phyloP scores from a whole-genome alignment of 768 basidiomycete species.

The Trichaptum fuscoviolaceum region DNA sequence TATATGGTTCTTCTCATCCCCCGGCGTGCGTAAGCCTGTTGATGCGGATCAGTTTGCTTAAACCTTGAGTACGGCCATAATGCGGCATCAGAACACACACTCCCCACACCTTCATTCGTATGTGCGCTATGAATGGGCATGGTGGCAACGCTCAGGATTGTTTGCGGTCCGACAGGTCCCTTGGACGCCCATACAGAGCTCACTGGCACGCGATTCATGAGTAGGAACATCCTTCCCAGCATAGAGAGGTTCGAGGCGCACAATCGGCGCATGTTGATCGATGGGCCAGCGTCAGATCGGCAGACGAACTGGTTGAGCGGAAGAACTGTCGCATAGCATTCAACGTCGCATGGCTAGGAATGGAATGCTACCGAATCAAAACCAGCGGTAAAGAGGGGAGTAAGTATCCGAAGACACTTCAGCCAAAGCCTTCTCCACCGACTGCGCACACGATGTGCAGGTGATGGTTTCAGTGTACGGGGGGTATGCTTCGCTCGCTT shows the following conservation, averaged over 20 bases:
- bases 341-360: not conserved
- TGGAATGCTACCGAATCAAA: not conserved
- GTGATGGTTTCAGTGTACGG: not conserved
- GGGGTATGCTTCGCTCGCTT: not conserved
- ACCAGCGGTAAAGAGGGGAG: not conserved
- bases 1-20: not conserved
- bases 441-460: not conserved
- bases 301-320: not conserved
- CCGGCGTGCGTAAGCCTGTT: not conserved
- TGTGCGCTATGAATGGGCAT: not conserved
- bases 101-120: not conserved
- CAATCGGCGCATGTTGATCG: conserved; percentile 1
- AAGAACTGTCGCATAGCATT: not conserved
- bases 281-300: not conserved
- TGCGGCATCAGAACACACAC: not conserved
- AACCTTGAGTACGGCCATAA: not conserved
- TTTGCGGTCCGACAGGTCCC: not conserved
- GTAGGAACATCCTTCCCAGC: not conserved
- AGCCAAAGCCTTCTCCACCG: not conserved
- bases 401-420: not conserved
- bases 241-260: not conserved
- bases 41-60: not conserved
- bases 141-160: not conserved
- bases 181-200: not conserved
- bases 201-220: not conserved